Conservation (phyloP, 305 asterid species). For the Nicotiana rustica region DNA sequence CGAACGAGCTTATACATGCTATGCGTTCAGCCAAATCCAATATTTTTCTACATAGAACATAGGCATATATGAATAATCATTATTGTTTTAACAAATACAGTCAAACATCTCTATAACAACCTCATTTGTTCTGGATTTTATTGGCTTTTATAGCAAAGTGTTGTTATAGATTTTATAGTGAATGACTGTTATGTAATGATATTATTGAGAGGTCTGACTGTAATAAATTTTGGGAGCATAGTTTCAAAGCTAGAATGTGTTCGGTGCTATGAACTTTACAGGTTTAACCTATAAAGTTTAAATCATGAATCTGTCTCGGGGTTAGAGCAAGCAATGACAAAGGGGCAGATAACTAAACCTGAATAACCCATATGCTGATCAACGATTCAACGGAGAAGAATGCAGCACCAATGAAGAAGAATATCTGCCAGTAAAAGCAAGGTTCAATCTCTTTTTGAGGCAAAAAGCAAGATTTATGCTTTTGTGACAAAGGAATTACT, state of each 20-base stretch:
- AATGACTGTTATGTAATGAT: background rate
- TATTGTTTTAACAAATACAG: background rate
- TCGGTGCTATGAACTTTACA: background rate
- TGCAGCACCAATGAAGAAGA: slow-evolving; percentile 74
- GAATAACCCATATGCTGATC: slow-evolving; percentile 97
- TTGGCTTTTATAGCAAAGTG: no score
- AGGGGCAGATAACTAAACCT: slow-evolving; percentile 52
- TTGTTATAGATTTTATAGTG: no score
- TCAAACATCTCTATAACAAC: no score
- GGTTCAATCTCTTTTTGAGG: background rate
- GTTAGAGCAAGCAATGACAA: background rate
- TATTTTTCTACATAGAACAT: background rate
- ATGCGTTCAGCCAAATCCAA: background rate
- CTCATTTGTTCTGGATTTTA: background rate
- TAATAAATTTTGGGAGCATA: background rate
- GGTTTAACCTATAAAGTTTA: background rate
- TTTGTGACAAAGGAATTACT: background rate
- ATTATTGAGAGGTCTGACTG: background rate
- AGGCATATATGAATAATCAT: background rate
- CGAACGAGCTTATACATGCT: background rate
- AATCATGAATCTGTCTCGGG: background rate
- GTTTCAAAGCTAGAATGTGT: background rate
- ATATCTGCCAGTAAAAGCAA: slow-evolving; percentile 56
- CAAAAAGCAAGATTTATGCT: background rate
- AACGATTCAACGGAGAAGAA: slow-evolving; percentile 72